Base-by-base conservation (phyloP, 2,329 filamentous ascomycete species). In the Claviceps quebecensis region DNA sequence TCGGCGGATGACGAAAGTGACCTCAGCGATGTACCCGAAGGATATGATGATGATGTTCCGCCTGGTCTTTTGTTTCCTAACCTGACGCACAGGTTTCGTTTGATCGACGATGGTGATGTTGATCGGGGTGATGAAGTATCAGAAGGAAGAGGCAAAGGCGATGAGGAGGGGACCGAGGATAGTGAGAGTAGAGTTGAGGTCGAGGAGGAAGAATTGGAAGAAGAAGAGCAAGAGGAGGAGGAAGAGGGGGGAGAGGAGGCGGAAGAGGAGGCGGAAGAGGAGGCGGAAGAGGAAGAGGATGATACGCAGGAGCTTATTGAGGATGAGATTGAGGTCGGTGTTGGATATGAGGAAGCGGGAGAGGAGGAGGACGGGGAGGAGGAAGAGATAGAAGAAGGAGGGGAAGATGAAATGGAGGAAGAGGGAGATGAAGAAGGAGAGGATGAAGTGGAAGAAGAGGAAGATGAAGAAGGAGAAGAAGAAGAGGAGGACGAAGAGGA, bases 1-100 rank as follows among this genome's bases (percentile, higher is more conserved):
- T 82, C 76, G 41, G 81, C 78, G 0, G 81, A 85, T 55, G 80
- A 84, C 51, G 82, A 86, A 63, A 85, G 81, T 59, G 82, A 85
- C 55, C 69, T 86, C 0, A 85, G 80, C 49, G 83, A 86, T 54
- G 75, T 81, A 4, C 72, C 79, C 26, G 67, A 75, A 4, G 76
- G 74, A 41, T 78, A 78, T 52, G 76, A 81, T 49, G 75, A 80
- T 45, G 75, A 81, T 41, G 72, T 75, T 34, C 75, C 76, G 1
- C 69, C 72, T 1, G 71, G 70, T 13, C 59, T 80, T 29, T 64
- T 79, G 64, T 78, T 79, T 50, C 74, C 75, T 0, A 75, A 74
- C 52, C 58, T 78, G 17, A 61, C 54, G 43, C 62, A 56, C 43
- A 62, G 49, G 17, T 63, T 55, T 2, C 66, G 66, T 55, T 59